Base-by-base conservation (phyloP, 768 basidiomycete species). In the Xerocomellus intermedius region DNA sequence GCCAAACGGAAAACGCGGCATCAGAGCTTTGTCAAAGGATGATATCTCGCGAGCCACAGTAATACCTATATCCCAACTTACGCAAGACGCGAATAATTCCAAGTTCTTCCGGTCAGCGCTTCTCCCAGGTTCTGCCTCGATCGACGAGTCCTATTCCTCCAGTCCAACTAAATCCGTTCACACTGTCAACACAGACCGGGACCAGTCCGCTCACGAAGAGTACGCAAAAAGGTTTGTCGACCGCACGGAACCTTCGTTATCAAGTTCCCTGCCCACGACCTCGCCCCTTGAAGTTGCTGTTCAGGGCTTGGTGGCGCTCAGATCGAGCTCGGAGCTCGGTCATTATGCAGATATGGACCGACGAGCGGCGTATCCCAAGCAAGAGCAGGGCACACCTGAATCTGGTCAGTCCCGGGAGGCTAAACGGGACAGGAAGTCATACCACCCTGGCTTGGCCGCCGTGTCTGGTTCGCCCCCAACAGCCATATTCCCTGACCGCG, bases 271-370 rank as follows among this genome's bases (percentile, higher is more conserved):
- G 26, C 83, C 82, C 9, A 68, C 74, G 3, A 70, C 75, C 19
- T 83, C 80, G 7, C 73, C 83, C 24, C 69, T 81, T 24, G 73
- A 74, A 16, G 66, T 64, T 41, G 69, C 65, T 12, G 51, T 64
- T 28, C 71, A 70, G 24, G 57, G 62, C 16, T 69, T 67, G 10
- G 67, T 69, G 22, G 48, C 72, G 13, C 54, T 77, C 52, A 83
- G 89, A 46, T 82, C 90, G 8, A 90, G 86, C 67, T 93, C 91
- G 26, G 91, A 91, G 68, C 75, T 91, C 42, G 91, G 91, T 5
- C 86, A 92, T 65, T 92, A 93, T 69, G 64, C 84, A 41, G 91
- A 91, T 70, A 67, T 84, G 55, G 79, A 81, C 41, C 69, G 64
- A 61, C 72, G 64, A 55, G 66, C 36, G 60, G 65, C 49, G 5